Base-by-base conservation (phyloP, 2,329 filamentous ascomycete species). In the Neofusicoccum cordaticola region DNA sequence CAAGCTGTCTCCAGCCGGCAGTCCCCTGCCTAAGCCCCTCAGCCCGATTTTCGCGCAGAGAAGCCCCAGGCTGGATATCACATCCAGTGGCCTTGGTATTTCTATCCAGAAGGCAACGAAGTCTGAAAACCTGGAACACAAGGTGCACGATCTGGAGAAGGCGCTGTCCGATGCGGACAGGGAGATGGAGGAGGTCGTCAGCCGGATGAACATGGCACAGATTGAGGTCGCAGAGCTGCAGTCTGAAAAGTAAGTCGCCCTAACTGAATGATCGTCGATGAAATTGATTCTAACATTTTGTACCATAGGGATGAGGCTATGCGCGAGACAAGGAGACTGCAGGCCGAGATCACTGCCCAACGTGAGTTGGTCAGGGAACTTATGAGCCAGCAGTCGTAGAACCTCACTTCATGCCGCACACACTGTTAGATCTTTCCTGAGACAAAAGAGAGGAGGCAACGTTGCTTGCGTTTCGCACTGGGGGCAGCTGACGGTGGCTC, bases 161-260 rank as follows among this genome's bases (percentile, higher is more conserved):
- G 90, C 93, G 15, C 82, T 96, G 12, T 79, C 84, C 4, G 86
- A 92, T 68, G 90, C 92, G 15, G 92, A 95, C 71, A 81, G 81
- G 57, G 91, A 94, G 78, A 94, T 95, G 90, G 87, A 92, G 73
- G 88, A 92, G 76, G 91, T 95, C 7, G 90, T 96, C 7, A 83
- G 88, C 66, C 85, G 90, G 68, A 94, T 96, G 88, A 94, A 92
- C 78, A 82, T 83, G 70, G 90, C 91, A 9, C 91, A 95, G 79
- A 91, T 93, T 70, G 90, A 93, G 78, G 91, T 95, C 64, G 86
- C 90, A 72, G 86, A 91, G 73, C 82, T 96, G 65, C 91, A 93
- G 77, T 86, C 87, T 69, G 86, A 90, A 77, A 84, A 87, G 76
- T 81, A 71, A 68, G 74, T 70, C 58, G 50, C 52, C 17, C 39